phyloP scores from a whole-genome alignment of 768 basidiomycete genomes.

The Lepiota venenata region DNA sequence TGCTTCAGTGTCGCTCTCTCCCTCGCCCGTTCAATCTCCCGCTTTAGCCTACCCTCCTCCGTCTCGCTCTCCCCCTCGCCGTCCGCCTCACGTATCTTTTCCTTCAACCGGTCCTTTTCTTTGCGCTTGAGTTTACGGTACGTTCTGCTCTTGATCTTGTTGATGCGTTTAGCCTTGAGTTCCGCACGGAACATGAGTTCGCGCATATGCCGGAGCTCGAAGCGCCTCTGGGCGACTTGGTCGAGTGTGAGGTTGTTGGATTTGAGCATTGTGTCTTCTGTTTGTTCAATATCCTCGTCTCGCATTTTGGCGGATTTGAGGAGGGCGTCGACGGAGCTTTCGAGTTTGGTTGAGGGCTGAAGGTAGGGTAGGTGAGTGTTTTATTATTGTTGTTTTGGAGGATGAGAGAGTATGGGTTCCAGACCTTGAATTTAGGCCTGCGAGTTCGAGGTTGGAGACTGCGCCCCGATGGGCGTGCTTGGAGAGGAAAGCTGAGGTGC shows the following conservation, averaged over 20 bases:
- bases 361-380: neutral
- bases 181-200: slow-evolving; percentile 95
- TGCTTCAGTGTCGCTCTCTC: slow-evolving; percentile 90
- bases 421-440: slow-evolving; percentile 84
- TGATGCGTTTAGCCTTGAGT: slow-evolving; percentile 80
- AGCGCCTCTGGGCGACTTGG: slow-evolving; percentile 79
- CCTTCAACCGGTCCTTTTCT: slow-evolving; percentile 58
- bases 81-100: slow-evolving; percentile 51
- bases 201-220: slow-evolving; percentile 82
- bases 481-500: slow-evolving; percentile 83
- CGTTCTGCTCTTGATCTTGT: slow-evolving; percentile 95
- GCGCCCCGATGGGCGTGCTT: slow-evolving; percentile 51
- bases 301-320: slow-evolving; percentile 79
- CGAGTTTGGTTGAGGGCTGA: slow-evolving; percentile 81
- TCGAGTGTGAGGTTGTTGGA: slow-evolving; percentile 82
- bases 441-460: slow-evolving; percentile 72
- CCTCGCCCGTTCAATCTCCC: slow-evolving; percentile 76
- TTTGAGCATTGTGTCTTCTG: slow-evolving; percentile 70
- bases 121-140: slow-evolving; percentile 85
- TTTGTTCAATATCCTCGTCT: slow-evolving; percentile 73
- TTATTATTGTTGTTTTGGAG: neutral
- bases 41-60: slow-evolving; percentile 52
- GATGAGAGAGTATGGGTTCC: slow-evolving; percentile 9
- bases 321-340: slow-evolving; percentile 79
- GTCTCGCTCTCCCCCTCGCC: slow-evolving; percentile 20